Base-by-base conservation (phyloP, 331 rosid species). In the Acacia pycnantha region DNA sequence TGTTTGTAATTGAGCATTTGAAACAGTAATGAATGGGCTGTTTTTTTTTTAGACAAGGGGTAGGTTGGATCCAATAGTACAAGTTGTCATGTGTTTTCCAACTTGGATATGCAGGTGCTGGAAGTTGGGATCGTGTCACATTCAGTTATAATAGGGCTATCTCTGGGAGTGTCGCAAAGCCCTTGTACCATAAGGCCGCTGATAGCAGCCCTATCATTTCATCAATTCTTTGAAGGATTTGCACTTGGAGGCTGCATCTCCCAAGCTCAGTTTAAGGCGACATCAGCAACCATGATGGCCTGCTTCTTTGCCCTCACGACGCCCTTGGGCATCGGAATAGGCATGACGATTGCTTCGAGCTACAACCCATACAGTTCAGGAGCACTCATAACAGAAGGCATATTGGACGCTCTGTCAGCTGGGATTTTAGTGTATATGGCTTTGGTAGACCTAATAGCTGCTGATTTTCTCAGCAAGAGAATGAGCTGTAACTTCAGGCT, bases 211-310 rank as follows among this genome's bases (percentile, higher is more conserved):
- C 47, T 94, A 12, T 96, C 99, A 0, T 96, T 96, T 82, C 99
- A 96, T 67, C 99, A 96, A 56, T 96, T 96, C 85, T 96, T 96
- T 76, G 99, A 96, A 88, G 99, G 99, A 22, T 96, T 96, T 62
- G 99, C 98, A 37, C 93, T 96, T 1, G 99, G 99, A 84, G 99
- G 99, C 12, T 96, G 98, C 87, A 94, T 96, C 43, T 92, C 98
- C 15, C 94, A 96, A 73, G 99, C 99, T 2, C 97, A 96, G 22
- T 92, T 94, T 79, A 92, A 87, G 81, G 56, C 86, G 40, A 84
- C 90, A 5, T 88, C 97, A 1, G 82, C 92, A 10, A 79, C 97
- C 11, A 65, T 94, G 66, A 92, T 92, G 99, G 98, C 98, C 2
- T 87, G 88, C 54, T 96, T 96, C 44, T 96, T 96, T 16, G 99